Conservation (phyloP, 2,329 filamentous ascomycete genomes). For the Aspergillus pseudonomiae region DNA sequence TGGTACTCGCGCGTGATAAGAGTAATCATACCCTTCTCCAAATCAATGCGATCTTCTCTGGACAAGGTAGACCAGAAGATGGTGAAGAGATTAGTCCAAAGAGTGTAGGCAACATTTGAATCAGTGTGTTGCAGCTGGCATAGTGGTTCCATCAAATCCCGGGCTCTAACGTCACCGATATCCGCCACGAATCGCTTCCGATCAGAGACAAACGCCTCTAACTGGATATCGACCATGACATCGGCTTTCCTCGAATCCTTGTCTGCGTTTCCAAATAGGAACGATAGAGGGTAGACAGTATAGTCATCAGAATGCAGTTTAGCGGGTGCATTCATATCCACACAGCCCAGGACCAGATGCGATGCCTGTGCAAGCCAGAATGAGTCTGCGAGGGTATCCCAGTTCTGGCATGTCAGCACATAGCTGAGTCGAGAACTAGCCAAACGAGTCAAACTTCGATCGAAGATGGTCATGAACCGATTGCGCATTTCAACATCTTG, state of each 20-base stretch:
- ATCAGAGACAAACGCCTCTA: constrained; percentile 75
- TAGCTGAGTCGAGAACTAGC: constrained; percentile 88
- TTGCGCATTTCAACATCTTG: constrained; percentile 96
- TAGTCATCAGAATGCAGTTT: constrained; percentile 85
- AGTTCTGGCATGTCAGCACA: constrained; percentile 89
- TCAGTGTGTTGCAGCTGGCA: constrained; percentile 92
- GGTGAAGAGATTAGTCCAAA: constrained; percentile 91
- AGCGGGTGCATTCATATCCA: constrained; percentile 79
- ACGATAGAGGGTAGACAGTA: constrained; percentile 72
- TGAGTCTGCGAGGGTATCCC: constrained; percentile 91
- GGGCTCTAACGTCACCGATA: constrained; percentile 80
- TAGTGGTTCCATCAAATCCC: constrained; percentile 87
- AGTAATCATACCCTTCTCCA: constrained; percentile 88
- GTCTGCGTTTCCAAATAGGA: constrained; percentile 72
- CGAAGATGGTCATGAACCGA: constrained; percentile 94
- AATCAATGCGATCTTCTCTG: constrained; percentile 83
- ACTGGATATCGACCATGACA: constrained; percentile 77
- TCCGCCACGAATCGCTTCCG: constrained; percentile 85
- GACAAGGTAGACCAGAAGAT: constrained; percentile 89
- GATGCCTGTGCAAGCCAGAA: constrained; percentile 97
- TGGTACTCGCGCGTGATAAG: constrained; percentile 95
- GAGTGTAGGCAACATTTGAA: constrained; percentile 75
- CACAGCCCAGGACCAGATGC: constrained; percentile 85
- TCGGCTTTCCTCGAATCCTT: constrained; percentile 67
- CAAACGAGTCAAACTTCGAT: constrained; percentile 89